Evolutionary conservation across 1,139 yeast species (phyloP).

Genomic region (Nakaseomyces kungkrabaensis): DNA sequence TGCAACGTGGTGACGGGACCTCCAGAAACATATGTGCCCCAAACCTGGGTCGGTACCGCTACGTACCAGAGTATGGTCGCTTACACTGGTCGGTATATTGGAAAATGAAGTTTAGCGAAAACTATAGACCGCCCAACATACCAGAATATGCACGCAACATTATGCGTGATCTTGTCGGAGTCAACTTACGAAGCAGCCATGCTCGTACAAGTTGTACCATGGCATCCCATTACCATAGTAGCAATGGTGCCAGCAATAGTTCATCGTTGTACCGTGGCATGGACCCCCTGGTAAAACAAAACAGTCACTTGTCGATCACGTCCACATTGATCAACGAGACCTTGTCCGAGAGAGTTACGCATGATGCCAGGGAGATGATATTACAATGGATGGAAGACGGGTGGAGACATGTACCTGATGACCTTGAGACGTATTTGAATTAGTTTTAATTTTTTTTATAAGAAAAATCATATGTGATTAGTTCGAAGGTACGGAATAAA

Average conservation of each 20-base stretch:
- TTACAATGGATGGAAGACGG: constrained; percentile 22
- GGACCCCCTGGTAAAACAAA: background rate
- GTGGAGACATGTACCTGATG: constrained; percentile 39
- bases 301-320: background rate
- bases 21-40: constrained; percentile 44
- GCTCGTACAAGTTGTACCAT: background rate
- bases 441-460: background rate
- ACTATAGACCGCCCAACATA: constrained; percentile 40
- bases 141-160: constrained; percentile 29
- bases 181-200: constrained; percentile 9
- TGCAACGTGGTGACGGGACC: constrained; percentile 37
- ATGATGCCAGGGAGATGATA: constrained; percentile 24
- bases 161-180: constrained; percentile 23
- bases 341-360: background rate
- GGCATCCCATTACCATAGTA: background rate
- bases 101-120: constrained; percentile 38
- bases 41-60: constrained; percentile 43
- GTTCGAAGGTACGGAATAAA: background rate
- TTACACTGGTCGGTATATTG: constrained; percentile 58
- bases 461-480: background rate
- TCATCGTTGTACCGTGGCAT: background rate
- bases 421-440: constrained; percentile 22
- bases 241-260: background rate
- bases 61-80: constrained; percentile 38
- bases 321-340: background rate